phyloP scores from a whole-genome alignment of 2,329 filamentous ascomycete genomes.

The Lasiodiplodia gonubiensis region DNA sequence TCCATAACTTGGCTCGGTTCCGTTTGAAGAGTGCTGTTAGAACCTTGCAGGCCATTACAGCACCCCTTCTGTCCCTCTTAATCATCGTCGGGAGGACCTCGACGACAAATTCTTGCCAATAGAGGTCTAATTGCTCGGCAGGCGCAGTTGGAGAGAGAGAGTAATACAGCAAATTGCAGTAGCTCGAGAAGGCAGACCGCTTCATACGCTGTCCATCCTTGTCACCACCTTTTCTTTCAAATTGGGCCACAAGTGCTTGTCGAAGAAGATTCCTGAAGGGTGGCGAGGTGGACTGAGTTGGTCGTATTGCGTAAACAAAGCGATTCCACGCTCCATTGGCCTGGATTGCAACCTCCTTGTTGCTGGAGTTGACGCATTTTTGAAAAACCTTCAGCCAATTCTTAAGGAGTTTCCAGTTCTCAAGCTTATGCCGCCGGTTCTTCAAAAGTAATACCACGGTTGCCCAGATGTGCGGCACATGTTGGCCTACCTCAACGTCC shows the following conservation, averaged over 20 bases:
- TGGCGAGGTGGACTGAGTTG: constrained; percentile 62
- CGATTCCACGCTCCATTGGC: constrained; percentile 87
- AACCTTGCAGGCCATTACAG: constrained; percentile 61
- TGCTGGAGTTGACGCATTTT: constrained; percentile 80
- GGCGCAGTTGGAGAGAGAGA: constrained; percentile 73
- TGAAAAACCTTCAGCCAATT: constrained; percentile 82
- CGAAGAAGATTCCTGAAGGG: constrained; percentile 67
- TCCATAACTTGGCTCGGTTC: constrained; percentile 69
- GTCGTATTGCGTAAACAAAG: constrained; percentile 75
- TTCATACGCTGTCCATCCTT: constrained; percentile 52
- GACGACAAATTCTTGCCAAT: constrained; percentile 78
- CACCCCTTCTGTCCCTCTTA: constrained; percentile 33
- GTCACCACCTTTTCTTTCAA: constrained; percentile 67
- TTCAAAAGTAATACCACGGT: constrained; percentile 79
- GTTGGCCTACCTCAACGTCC: constrained; percentile 62
- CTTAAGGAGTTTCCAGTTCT: constrained; percentile 73
- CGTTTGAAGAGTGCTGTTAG: constrained; percentile 72
- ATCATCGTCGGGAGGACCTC: constrained; percentile 52
- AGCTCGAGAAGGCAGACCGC: constrained; percentile 70
- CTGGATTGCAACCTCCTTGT: constrained; percentile 68
- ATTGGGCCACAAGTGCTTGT: constrained; percentile 70
- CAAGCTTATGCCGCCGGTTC: constrained; percentile 61
- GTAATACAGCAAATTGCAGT: constrained; percentile 85
- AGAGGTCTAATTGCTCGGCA: constrained; percentile 69
- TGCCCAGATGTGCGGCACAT: constrained; percentile 89